Percentiles rank a stretch among this genome's conserved stretches.
Conservation (phyloP, 495 filamentous ascomycete genomes). For the Cetradonia linearis region DNA sequence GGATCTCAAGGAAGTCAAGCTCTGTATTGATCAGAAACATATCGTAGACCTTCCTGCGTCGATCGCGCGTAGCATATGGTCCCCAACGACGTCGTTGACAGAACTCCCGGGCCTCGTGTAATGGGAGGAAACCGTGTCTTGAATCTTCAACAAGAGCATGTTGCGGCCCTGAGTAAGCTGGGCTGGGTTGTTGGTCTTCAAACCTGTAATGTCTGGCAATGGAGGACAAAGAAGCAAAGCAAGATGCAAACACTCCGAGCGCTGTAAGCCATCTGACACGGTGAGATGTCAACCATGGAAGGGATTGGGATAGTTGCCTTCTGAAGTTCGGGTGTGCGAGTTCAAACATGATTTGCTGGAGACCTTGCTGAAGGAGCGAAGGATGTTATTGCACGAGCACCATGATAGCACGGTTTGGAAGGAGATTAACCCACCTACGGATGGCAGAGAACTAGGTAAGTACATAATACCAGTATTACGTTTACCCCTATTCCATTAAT, state of each 20-base stretch:
- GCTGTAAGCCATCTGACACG: constrained; percentile 1
- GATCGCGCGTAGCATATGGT: constrained; percentile 20
- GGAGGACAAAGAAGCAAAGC: constrained; percentile 1
- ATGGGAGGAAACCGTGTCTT: constrained; percentile 13
- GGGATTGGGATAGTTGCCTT: too few relatives aligned
- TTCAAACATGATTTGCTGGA: too few relatives aligned
- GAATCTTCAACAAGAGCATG: constrained; percentile 6
- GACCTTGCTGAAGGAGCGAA: too few relatives aligned
- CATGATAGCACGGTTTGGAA: too few relatives aligned
- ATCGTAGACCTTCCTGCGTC: constrained; percentile 43
- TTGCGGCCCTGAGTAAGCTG: constrained; percentile 8
- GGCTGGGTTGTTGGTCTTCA: constrained; percentile 11
- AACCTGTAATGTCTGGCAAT: background rate
- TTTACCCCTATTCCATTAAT: too few relatives aligned
- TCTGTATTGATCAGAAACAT: constrained; percentile 45
- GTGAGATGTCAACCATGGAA: background rate
- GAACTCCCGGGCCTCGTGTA: constrained; percentile 14
- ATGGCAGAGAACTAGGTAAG: too few relatives aligned
- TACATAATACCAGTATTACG: too few relatives aligned
- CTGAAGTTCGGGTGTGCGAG: too few relatives aligned
- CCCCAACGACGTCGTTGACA: constrained; percentile 20
- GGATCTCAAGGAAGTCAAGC: constrained; percentile 48
- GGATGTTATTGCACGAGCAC: too few relatives aligned
- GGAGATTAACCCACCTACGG: too few relatives aligned
- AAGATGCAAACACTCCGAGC: background rate